A percentile compares a stretch with the other conserved stretches of the same genome.
phyloP scores from a whole-genome alignment of 75 land plant genomes.

The Cupressus sempervirens region DNA sequence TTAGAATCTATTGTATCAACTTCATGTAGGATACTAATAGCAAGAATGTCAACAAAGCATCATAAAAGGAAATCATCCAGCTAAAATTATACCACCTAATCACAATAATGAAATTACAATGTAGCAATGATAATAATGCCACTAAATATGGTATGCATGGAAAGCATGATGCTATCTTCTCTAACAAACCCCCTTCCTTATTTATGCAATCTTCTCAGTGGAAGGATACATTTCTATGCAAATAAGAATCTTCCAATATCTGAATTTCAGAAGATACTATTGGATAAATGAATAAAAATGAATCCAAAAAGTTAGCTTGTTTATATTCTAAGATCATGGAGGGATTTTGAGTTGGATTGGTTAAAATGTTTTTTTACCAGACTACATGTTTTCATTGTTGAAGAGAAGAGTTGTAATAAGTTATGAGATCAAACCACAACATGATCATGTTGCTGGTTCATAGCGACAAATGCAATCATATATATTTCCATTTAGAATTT shows the following conservation, averaged over 20 bases:
- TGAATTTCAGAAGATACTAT: not conserved
- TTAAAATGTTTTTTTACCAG: not conserved
- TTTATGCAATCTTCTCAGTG: not conserved
- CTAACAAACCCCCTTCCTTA: not conserved
- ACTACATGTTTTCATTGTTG: not conserved
- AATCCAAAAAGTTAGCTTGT: not conserved
- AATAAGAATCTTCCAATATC: not conserved
- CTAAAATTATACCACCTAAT: not conserved
- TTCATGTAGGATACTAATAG: not conserved
- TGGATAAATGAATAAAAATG: not conserved
- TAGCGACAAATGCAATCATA: constrained; percentile 93
- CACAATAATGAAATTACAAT: not conserved
- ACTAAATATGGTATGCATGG: not conserved
- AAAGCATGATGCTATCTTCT: not conserved
- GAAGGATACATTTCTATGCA: not conserved
- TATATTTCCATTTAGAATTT: constrained; percentile 76
- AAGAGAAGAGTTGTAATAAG: not conserved
- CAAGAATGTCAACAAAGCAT: not conserved
- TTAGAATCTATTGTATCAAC: too few species aligned
- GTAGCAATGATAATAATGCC: too few species aligned
- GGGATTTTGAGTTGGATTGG: not conserved
- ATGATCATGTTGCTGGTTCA: constrained; percentile 47
- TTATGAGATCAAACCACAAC: not conserved
- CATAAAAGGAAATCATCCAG: not conserved
- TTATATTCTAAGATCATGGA: not conserved